These are phyloP conservation scores for Candolleomyces efflorescens DNA, from an alignment of 768 basidiomycete genomes.

Conservation along the genomic window DNA sequence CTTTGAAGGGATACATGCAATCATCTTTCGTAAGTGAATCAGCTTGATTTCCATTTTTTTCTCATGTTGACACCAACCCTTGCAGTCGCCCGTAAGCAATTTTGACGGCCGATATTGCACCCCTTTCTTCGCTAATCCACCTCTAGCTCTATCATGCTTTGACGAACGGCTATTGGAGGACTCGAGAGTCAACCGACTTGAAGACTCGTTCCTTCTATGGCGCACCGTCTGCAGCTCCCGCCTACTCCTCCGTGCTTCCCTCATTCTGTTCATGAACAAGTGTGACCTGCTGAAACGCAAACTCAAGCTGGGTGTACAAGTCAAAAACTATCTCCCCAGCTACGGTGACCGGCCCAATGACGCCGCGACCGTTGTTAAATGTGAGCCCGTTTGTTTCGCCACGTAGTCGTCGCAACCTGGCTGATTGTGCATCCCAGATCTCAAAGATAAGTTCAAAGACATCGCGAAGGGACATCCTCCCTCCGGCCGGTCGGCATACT, in stretches of 20 bases:
- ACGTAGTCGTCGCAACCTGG: neutral
- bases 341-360: slow-evolving; percentile 73
- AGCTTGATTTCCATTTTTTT: neutral
- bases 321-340: slow-evolving; percentile 58
- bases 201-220: slow-evolving; percentile 73
- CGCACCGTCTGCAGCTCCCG: slow-evolving; percentile 62
- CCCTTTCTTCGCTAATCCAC: slow-evolving; percentile 32
- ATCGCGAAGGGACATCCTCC: slow-evolving; percentile 40
- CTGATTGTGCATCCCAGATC: slow-evolving; percentile 27
- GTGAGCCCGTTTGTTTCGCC: slow-evolving; percentile 33
- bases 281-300: slow-evolving; percentile 67
- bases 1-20: slow-evolving; percentile 73
- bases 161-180: slow-evolving; percentile 75
- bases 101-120: neutral
- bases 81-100: neutral
- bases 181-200: slow-evolving; percentile 61
- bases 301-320: slow-evolving; percentile 48
- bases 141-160: slow-evolving; percentile 73
- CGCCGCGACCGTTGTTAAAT: slow-evolving; percentile 56
- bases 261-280: slow-evolving; percentile 65
- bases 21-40: slow-evolving; percentile 57
- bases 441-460: slow-evolving; percentile 47
- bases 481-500: slow-evolving; percentile 53
- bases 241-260: slow-evolving; percentile 52
- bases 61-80: slow-evolving; percentile 41